phyloP scores from a whole-genome alignment of 1,284 basidiomycete genomes.

The Boletus smithii region DNA sequence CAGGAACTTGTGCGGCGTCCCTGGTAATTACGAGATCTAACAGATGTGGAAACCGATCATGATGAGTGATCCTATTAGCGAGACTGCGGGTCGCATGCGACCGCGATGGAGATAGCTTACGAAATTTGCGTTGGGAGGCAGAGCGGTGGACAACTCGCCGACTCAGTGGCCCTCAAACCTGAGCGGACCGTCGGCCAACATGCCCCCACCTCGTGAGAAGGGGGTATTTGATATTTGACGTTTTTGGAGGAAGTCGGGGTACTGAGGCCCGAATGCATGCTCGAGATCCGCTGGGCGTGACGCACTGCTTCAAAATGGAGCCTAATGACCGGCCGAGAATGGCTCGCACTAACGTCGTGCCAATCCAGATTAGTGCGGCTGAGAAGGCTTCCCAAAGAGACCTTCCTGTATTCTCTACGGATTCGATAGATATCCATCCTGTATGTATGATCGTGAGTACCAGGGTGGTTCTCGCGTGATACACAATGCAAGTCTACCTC shows the following conservation, averaged over 20 bases:
- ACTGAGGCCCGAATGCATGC: slow-evolving; percentile 23
- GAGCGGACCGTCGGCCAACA: slow-evolving; percentile 10
- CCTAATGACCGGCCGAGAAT: slow-evolving; percentile 19
- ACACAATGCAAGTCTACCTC: slow-evolving; percentile 7
- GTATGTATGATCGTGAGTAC: slow-evolving; percentile 24
- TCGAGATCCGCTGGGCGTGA: slow-evolving; percentile 22
- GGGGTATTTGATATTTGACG: slow-evolving; percentile 19
- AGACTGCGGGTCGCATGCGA: slow-evolving; percentile 13
- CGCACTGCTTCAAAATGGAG: slow-evolving; percentile 11
- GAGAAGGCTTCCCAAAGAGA: slow-evolving; percentile 19
- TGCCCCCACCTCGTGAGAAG: slow-evolving; percentile 11
- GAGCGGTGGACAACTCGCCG: slow-evolving; percentile 8
- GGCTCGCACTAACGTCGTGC: slow-evolving; percentile 25
- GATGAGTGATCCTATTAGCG: slow-evolving; percentile 24
- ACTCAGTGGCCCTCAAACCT: background rate
- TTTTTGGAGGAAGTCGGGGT: slow-evolving; percentile 18
- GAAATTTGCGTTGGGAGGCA: slow-evolving; percentile 12
- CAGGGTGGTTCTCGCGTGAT: slow-evolving; percentile 18
- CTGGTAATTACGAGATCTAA: slow-evolving; percentile 26
- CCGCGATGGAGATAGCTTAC: slow-evolving; percentile 17
- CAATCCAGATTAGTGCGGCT: slow-evolving; percentile 25
- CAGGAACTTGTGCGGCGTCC: slow-evolving; percentile 19
- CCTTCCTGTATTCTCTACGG: slow-evolving; percentile 7
- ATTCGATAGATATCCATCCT: slow-evolving; percentile 14
- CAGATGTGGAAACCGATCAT: slow-evolving; percentile 23